Evolutionary conservation across 495 filamentous ascomycete species (phyloP).

Genomic region (Letharia columbiana): DNA sequence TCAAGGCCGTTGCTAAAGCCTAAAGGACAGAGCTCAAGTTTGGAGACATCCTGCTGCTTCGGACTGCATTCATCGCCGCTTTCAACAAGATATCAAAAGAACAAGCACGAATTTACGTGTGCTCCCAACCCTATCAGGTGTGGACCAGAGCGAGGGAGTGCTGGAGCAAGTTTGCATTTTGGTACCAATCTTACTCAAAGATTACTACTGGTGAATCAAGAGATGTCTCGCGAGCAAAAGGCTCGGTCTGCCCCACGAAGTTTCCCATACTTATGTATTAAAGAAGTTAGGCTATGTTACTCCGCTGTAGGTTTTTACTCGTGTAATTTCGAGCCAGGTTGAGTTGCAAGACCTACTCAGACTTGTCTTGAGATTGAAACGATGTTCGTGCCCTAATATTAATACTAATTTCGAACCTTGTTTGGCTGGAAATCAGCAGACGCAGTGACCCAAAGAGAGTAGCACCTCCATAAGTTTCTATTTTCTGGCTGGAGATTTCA

Average conservation of each 20-base stretch:
- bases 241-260: neutral
- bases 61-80: constrained; percentile 39
- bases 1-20: constrained; percentile 33
- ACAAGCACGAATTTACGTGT: constrained; percentile 30
- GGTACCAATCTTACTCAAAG: neutral
- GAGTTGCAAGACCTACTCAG: no score
- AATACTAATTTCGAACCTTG: no score
- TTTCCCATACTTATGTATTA: neutral
- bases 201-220: neutral
- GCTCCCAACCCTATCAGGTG: constrained; percentile 40
- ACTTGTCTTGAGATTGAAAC: no score
- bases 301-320: no score
- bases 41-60: constrained; percentile 49
- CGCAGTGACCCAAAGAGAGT: constrained; percentile 21
- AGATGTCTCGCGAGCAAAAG: neutral
- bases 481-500: constrained; percentile 43
- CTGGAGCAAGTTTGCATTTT: constrained; percentile 20
- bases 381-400: no score
- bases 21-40: constrained; percentile 44
- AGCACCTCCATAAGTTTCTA: constrained; percentile 37
- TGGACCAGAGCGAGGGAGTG: constrained; percentile 40
- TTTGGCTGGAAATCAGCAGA: constrained; percentile 19
- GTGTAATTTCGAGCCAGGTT: no score
- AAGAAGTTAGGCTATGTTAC: no score
- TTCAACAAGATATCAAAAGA: constrained; percentile 27